A percentile compares a stretch with the other conserved stretches of the same genome.
Evolutionary conservation across 1,284 basidiomycete species (phyloP).

Genomic region (Schizopora paradoxa): DNA sequence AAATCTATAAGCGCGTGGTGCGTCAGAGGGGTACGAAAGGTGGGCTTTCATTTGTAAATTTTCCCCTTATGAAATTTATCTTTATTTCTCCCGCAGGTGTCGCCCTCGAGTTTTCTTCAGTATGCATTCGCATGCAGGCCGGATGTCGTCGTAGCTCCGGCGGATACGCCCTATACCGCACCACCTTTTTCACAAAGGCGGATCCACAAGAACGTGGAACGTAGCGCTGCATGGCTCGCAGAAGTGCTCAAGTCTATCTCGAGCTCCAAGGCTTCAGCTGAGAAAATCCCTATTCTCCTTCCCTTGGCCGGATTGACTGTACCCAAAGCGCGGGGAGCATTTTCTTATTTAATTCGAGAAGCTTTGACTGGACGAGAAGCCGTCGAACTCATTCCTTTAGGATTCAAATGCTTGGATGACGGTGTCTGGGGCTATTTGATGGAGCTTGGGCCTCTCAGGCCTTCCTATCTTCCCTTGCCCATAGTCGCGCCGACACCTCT

Average conservation of each 20-base stretch:
- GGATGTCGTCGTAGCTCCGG: constrained; percentile 65
- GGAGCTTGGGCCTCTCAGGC: constrained; percentile 56
- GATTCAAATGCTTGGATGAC: constrained; percentile 49
- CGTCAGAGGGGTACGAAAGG: constrained; percentile 68
- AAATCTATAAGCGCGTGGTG: constrained; percentile 50
- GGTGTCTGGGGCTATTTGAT: constrained; percentile 63
- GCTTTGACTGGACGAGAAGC: constrained; percentile 51
- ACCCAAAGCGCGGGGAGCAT: constrained; percentile 52
- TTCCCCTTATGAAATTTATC: constrained; percentile 15
- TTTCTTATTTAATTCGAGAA: constrained; percentile 55
- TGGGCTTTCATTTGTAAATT: constrained; percentile 29
- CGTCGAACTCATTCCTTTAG: constrained; percentile 43
- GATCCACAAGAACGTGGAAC: constrained; percentile 65
- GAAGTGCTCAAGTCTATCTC: constrained; percentile 4
- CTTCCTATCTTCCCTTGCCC: constrained; percentile 26
- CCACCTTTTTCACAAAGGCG: constrained; percentile 69
- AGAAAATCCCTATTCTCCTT: not conserved
- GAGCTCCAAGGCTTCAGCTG: not conserved
- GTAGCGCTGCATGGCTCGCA: constrained; percentile 29
- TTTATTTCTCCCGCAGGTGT: constrained; percentile 40
- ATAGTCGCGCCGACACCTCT: constrained; percentile 9
- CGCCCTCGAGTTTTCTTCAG: constrained; percentile 46
- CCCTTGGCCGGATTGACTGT: constrained; percentile 61
- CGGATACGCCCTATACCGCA: constrained; percentile 61
- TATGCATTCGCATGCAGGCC: constrained; percentile 52